Evolutionary conservation across 2,329 filamentous ascomycete genomes (phyloP), one percentile per base, ranked within the genome.

Genomic region (Phaeoacremonium minimum): DNA sequence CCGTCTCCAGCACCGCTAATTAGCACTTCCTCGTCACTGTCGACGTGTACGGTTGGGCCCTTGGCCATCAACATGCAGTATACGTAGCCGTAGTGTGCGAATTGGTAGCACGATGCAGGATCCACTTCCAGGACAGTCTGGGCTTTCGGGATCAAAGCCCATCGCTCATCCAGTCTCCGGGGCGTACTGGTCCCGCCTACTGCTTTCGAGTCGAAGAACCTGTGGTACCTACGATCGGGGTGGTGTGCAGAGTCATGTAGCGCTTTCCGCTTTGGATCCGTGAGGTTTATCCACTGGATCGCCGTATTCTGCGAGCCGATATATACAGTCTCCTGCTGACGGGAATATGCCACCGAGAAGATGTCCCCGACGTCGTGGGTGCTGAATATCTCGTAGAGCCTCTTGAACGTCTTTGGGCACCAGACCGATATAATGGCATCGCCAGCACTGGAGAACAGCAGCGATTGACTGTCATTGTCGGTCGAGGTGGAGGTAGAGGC

Each of bases 371-470:
- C 86, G 50, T 97, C 93, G 61, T 95, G 91, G 33, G 83, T 84
- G 44, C 89, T 94, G 67, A 95, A 95, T 43, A 97, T 86, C 45
- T 93, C 88, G 65, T 90, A 93, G 1, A 93, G 71, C 18, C 85
- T 81, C 38, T 75, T 76, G 57, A 95, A 81, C 6, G 80, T 83
- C 30, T 69, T 73, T 3, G 90, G 86, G 50, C 81, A 84, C 93
- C 93, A 98, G 29, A 95, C 87, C 57, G 95, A 96, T 55, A 97
- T 83, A 40, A 96, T 85, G 2, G 91, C 87, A 55, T 98, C 93
- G 47, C 89, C 90, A 8, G 89, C 91, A 50, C 86, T 94, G 9
- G 91, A 97, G 60, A 98, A 91, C 8, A 98, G 76, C 18, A 95
- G 71, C 13, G 46, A 41, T 15, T 53, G 57, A 41, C 76, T 64